Evolutionary conservation across 306 rosid genomes (phyloP).

Genomic region (Citrullus amarus): DNA sequence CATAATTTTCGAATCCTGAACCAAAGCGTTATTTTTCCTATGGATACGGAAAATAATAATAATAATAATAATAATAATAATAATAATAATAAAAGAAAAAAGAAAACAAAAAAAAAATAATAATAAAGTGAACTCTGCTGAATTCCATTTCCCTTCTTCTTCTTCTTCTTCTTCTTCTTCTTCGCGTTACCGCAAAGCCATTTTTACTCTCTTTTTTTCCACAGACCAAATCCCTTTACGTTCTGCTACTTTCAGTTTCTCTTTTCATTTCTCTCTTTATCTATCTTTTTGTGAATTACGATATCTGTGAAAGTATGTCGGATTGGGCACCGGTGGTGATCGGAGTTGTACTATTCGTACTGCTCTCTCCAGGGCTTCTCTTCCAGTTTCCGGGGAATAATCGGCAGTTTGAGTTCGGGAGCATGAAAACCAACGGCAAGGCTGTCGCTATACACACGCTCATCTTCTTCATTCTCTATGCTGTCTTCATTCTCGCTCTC

Average conservation of each 20-base stretch:
- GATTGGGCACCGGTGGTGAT: constrained; percentile 96
- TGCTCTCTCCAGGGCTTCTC: constrained; percentile 79
- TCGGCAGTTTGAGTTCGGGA: constrained; percentile 58
- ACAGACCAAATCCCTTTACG: neutral
- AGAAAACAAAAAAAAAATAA: neutral
- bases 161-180: constrained; percentile 6
- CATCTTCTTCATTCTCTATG: constrained; percentile 64
- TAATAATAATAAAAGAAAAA: neutral
- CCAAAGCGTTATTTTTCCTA: neutral
- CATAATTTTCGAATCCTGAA: neutral
- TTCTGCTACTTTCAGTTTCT: neutral
- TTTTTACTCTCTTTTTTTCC: neutral
- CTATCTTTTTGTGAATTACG: neutral
- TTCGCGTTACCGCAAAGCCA: neutral
- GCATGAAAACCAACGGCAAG: constrained; percentile 89
- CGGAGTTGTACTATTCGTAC: constrained; percentile 78
- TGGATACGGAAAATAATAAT: neutral
- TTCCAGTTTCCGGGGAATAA: constrained; percentile 68
- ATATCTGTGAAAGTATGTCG: constrained; percentile 29
- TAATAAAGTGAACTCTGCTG: neutral
- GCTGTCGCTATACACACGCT: constrained; percentile 79
- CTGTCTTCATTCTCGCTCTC: constrained; percentile 57
- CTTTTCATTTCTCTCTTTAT: neutral
- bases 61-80: too few species aligned
- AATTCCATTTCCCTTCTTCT: constrained; percentile 1